Base-by-base conservation (phyloP, 257 asterid genomes). In the Rauvolfia tetraphylla region DNA sequence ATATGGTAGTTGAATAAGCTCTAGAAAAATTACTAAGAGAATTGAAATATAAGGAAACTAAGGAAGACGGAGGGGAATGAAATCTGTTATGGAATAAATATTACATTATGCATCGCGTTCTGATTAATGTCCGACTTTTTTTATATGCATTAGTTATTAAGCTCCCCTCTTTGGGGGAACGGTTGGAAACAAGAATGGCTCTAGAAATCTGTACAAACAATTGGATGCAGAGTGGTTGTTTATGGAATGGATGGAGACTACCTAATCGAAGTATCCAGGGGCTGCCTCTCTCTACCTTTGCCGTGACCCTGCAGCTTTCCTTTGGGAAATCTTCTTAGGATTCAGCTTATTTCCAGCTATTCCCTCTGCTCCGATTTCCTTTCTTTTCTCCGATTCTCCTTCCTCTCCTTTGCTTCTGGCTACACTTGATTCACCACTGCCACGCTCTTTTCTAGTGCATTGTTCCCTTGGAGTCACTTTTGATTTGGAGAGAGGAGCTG, bases 401-500 rank as follows among this genome's bases (percentile, higher is more conserved):
- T 46, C 51, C 51, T 72, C 85, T 20, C 74, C n/a, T 31, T 54
- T 81, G n/a, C 33, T 78, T 75, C 41, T 33, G 25, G 13, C 66
- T 84, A 49, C 76, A 75, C 7, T 76, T 71, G 75, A 44, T 66
- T 79, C 74, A 17, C 36, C 36, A 48, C 81, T 63, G 70, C 81
- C 75, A 4, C 36, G 81, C 51, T 83, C 82, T 23, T 72, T 76
- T 75, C 53, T 83, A n/a, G 76, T 57, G 44, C 83, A 61, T 42
- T 78, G 75, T 42, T 83, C 76, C 2, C 18, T 75, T 54, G 83
- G 17, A 44, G 78, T 51, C 67, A 77, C 27, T 46, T 75, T 69
- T 31, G 78, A 71, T 53, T 79, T 82, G 84, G 79, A 82, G 71
- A 82, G 22, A 6, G 81, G 84, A 61, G 80, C 82, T 46, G 29